A percentile compares a stretch with the other conserved stretches of the same genome.
These are phyloP conservation scores for Paramarasmius palmivorus DNA, from an alignment of 1,284 basidiomycete genomes.

Conservation along the genomic window DNA sequence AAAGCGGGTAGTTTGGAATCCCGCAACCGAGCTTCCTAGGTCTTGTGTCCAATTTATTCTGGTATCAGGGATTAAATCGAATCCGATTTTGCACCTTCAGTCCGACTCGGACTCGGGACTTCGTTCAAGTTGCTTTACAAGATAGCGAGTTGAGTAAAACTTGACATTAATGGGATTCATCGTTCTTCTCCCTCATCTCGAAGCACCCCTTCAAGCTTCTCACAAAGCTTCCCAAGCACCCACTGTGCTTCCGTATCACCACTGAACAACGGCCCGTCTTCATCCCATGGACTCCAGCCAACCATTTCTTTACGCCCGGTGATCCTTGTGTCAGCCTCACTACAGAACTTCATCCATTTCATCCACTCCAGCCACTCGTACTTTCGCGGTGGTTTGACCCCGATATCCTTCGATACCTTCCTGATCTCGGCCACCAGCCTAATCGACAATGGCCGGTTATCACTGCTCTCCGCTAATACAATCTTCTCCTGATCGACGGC, in stretches of 20 bases:
- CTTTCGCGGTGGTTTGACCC: conserved; percentile 22
- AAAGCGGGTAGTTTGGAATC: no score
- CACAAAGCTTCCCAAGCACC: conserved; percentile 34
- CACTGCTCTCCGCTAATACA: conserved; percentile 26
- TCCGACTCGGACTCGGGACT: no score
- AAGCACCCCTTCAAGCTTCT: conserved; percentile 32
- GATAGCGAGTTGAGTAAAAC: no score
- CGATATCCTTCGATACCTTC: conserved; percentile 28
- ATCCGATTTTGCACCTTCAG: no score
- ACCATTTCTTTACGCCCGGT: conserved; percentile 13
- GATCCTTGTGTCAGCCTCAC: conserved; percentile 1
- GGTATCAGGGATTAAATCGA: no score
- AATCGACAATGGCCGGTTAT: conserved; percentile 23
- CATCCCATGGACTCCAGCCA: conserved; percentile 34
- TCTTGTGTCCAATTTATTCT: no score
- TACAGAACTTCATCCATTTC: conserved; percentile 28
- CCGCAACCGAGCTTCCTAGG: no score
- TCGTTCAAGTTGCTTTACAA: no score
- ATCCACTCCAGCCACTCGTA: conserved; percentile 37
- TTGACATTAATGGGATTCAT: no score
- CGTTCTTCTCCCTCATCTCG: no score
- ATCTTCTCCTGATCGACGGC: conserved; percentile 20
- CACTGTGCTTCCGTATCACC: conserved; percentile 35
- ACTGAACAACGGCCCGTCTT: conserved; percentile 39
- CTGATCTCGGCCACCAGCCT: conserved; percentile 30